A percentile compares a stretch with the other conserved stretches of the same genome.
Conservation (phyloP, 306 rosid genomes). For the Vigna nakashimae region DNA sequence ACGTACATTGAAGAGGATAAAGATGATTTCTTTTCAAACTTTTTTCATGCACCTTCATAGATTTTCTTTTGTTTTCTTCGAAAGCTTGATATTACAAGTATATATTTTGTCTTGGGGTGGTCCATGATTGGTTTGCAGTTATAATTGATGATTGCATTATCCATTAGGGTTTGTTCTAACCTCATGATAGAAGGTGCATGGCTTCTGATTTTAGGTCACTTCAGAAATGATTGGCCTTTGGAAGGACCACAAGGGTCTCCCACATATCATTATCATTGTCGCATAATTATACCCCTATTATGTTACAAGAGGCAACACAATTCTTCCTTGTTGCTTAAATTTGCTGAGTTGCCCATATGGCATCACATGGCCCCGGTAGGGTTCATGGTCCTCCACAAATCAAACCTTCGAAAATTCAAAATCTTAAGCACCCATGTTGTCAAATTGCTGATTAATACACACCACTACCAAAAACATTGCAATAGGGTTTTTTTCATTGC, state of each 20-base stretch:
- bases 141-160: slow-evolving; percentile 31
- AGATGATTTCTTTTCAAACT: slow-evolving; percentile 1
- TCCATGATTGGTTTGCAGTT: slow-evolving; percentile 1
- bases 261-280: slow-evolving; percentile 39
- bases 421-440: slow-evolving; percentile 38
- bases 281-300: slow-evolving; percentile 17
- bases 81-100: not conserved
- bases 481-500: not conserved
- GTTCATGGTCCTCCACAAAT: slow-evolving; percentile 66
- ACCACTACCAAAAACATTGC: not conserved
- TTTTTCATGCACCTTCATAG: not conserved
- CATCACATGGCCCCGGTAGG: slow-evolving; percentile 73
- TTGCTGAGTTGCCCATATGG: slow-evolving; percentile 52
- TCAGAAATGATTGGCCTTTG: slow-evolving; percentile 45
- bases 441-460: slow-evolving; percentile 39
- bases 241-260: slow-evolving; percentile 60
- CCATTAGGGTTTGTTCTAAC: slow-evolving; percentile 1
- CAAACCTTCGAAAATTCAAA: not conserved
- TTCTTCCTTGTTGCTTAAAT: slow-evolving; percentile 42
- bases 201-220: slow-evolving; percentile 42
- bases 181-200: not conserved
- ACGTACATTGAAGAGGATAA: not conserved
- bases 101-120: slow-evolving; percentile 4
- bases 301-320: slow-evolving; percentile 25
- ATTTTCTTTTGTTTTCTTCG: not conserved